Percentiles rank a stretch among this genome's conserved stretches.
These are phyloP conservation scores for Coprinellus micaceus DNA, from an alignment of 768 basidiomycete genomes.

Conservation along the genomic window DNA sequence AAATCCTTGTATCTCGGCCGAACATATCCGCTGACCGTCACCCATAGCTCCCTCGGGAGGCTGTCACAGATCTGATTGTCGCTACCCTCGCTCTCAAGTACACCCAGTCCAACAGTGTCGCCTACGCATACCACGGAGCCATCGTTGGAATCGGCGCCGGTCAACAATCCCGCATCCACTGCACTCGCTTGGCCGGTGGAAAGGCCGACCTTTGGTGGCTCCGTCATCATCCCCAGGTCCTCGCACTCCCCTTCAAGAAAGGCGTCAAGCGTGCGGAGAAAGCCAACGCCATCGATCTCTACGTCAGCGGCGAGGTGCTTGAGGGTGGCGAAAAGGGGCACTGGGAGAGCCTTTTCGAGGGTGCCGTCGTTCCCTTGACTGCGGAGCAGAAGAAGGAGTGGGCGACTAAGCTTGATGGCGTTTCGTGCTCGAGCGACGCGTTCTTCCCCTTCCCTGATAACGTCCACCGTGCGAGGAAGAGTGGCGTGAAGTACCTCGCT, in stretches of 20 bases:
- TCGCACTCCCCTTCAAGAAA: constrained; percentile 92
- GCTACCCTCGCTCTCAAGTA: constrained; percentile 97
- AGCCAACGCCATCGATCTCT: constrained; percentile 96
- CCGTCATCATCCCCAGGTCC: constrained; percentile 85
- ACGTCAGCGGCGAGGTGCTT: constrained; percentile 84
- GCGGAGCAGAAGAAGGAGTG: constrained; percentile 73
- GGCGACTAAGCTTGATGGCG: constrained; percentile 70
- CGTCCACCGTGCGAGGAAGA: constrained; percentile 87
- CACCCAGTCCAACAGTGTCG: constrained; percentile 98
- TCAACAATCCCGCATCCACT: constrained; percentile 98
- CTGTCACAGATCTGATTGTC: constrained; percentile 88
- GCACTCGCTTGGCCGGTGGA: constrained; percentile 93
- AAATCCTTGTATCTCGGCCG: background rate
- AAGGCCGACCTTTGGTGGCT: constrained; percentile 99
- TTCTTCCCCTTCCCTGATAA: constrained; percentile 99
- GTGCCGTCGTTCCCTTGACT: constrained; percentile 58
- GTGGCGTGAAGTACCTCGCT: constrained; percentile 89
- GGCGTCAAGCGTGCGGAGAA: constrained; percentile 97
- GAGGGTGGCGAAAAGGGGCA: constrained; percentile 87
- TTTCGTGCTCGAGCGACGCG: constrained; percentile 93
- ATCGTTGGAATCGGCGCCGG: constrained; percentile 96
- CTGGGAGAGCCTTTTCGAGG: constrained; percentile 89
- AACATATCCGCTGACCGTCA: background rate
- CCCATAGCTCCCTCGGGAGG: constrained; percentile 67
- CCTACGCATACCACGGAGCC: constrained; percentile 88